phyloP scores from a whole-genome alignment of 1,284 basidiomycete species.

The Leucoagaricus sp. region DNA sequence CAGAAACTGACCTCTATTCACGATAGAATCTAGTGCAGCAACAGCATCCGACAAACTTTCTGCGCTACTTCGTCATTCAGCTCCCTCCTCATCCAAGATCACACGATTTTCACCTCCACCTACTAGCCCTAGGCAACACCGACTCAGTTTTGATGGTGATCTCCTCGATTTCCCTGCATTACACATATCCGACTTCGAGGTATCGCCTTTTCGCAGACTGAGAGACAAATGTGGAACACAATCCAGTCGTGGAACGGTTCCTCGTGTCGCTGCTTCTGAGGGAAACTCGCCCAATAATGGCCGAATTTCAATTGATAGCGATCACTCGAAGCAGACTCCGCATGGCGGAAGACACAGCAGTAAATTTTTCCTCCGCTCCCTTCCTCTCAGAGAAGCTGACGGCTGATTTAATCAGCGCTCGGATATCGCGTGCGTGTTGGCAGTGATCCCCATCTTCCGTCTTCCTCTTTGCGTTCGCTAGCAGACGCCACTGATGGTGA shows the following conservation, averaged over 20 bases:
- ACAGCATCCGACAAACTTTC: constrained; percentile 7
- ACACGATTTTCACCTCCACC: constrained; percentile 1
- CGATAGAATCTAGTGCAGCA: background rate
- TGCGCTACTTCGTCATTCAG: constrained; percentile 1
- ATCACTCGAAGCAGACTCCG: background rate
- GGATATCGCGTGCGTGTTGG: background rate
- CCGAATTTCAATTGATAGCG: background rate
- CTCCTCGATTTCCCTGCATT: constrained; percentile 11
- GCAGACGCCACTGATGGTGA: constrained; percentile 8
- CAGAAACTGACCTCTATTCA: background rate
- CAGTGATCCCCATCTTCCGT: constrained; percentile 10
- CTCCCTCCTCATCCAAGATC: background rate
- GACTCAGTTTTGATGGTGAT: constrained; percentile 7
- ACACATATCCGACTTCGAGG: constrained; percentile 3
- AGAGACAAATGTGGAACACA: constrained; percentile 8
- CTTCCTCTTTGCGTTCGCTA: constrained; percentile 1
- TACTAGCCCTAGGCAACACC: background rate
- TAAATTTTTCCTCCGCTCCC: background rate
- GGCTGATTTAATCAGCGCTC: background rate
- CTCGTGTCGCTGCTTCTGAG: constrained; percentile 8
- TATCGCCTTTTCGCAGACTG: constrained; percentile 8
- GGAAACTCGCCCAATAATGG: constrained; percentile 6
- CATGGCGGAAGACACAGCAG: background rate
- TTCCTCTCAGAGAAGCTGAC: background rate
- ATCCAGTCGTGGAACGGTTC: background rate